Conservation (phyloP, 371 early-diverging fungal genomes). For the Choanephora cucurbitarum region DNA sequence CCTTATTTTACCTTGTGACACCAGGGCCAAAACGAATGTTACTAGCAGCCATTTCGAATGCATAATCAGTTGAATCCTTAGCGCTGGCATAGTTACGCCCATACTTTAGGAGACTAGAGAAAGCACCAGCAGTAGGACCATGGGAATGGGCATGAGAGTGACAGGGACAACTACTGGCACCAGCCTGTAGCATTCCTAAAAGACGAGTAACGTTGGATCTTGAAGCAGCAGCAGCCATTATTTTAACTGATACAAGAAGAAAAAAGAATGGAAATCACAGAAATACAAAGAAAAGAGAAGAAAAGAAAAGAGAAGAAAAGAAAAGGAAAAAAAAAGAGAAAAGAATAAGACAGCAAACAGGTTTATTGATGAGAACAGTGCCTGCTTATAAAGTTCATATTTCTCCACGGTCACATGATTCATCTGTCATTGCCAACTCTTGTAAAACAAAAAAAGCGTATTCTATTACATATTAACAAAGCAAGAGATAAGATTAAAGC, state of each 20-base stretch:
- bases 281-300: slow-evolving; percentile 5
- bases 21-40: slow-evolving; percentile 88
- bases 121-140: slow-evolving; percentile 31
- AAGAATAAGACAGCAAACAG: neutral
- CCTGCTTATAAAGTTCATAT: slow-evolving; percentile 7
- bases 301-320: slow-evolving; percentile 8
- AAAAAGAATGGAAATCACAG: neutral
- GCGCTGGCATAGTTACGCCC: slow-evolving; percentile 53
- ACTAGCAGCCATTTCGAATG: slow-evolving; percentile 89
- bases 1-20: slow-evolving; percentile 63
- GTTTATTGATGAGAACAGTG: neutral
- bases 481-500: no score
- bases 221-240: slow-evolving; percentile 50
- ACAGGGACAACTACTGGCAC: slow-evolving; percentile 55
- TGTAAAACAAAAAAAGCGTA: neutral
- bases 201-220: slow-evolving; percentile 53
- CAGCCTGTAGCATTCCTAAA: slow-evolving; percentile 45
- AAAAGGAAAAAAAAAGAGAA: slow-evolving; percentile 4
- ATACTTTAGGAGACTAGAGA: slow-evolving; percentile 44
- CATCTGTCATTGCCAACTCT: slow-evolving; percentile 11
- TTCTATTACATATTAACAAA: neutral
- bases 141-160: slow-evolving; percentile 54
- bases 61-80: slow-evolving; percentile 66
- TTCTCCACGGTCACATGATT: slow-evolving; percentile 32
- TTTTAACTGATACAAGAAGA: slow-evolving; percentile 7